These are phyloP conservation scores for Moniliella sp. DNA, from an alignment of 1,284 basidiomycete genomes.

Conservation along the genomic window DNA sequence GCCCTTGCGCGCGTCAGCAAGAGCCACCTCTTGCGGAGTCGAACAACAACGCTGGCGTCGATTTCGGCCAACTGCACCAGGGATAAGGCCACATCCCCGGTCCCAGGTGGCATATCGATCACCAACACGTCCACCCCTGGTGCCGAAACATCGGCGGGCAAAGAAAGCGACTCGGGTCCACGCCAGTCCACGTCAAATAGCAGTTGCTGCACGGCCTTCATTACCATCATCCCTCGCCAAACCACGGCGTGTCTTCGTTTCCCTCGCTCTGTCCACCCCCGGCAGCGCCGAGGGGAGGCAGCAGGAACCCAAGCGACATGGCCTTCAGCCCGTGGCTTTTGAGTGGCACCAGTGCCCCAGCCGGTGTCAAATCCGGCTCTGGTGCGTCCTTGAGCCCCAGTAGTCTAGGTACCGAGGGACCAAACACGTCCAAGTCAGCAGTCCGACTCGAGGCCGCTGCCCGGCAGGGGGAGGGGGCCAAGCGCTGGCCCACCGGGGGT, in stretches of 20 bases:
- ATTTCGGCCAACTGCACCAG: conserved; percentile 60
- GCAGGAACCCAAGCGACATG: conserved; percentile 81
- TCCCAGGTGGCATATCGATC: conserved; percentile 90
- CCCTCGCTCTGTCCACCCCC: conserved; percentile 2
- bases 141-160: too few species aligned
- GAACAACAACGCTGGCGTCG: conserved; percentile 43
- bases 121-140: conserved; percentile 69
- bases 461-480: too few species aligned
- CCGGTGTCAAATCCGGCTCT: conserved; percentile 54
- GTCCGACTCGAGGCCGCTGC: too few species aligned
- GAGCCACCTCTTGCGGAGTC: conserved; percentile 82
- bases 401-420: conserved; percentile 78
- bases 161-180: too few species aligned
- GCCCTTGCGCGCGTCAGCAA: conserved; percentile 76
- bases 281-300: conserved; percentile 29
- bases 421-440: conserved; percentile 85
- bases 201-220: conserved; percentile 88
- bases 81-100: conserved; percentile 80
- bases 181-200: conserved; percentile 90
- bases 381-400: conserved; percentile 66
- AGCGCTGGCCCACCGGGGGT: too few species aligned
- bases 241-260: conserved; percentile 52
- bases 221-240: conserved; percentile 95
- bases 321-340: conserved; percentile 72
- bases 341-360: conserved; percentile 52